Base-by-base conservation (phyloP, 768 basidiomycete species). In the Kwoniella pini region DNA sequence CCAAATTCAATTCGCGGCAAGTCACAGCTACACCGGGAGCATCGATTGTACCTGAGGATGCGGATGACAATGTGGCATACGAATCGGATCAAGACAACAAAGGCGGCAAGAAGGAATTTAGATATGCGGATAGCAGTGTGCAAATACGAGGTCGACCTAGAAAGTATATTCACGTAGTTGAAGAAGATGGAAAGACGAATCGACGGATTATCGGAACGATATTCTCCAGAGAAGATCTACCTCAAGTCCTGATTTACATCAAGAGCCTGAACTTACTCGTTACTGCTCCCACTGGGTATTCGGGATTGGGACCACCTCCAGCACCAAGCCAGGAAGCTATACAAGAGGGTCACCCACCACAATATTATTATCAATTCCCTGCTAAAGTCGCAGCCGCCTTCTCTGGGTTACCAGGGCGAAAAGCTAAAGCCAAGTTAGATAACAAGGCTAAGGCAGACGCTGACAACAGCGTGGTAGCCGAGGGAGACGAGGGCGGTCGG, bases 161-260 rank as follows among this genome's bases (percentile, higher is more conserved):
- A 24, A 76, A 78, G 51, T 76, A 69, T 46, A 62, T 75, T 48
- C 73, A 77, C 43, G 72, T 77, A 0, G 66, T 78, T 5, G 69
- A 75, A 19, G 65, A 71, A 31, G 67, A 76, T 44, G 79, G 80
- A 7, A 68, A 59, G 30, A 49, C 66, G 38, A 77, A 73, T 28
- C 71, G 79, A 6, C 54, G 68, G 19, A 62, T 72, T 36, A 57
- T 66, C 2, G 67, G 68, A 10, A 46, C 63, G 13, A 53, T 78
- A 28, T 68, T 45, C 13, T 60, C 63, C 12, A 43, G 57, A 38
- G 72, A 70, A 3, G 70, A 69, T 39, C 44, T 73, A 12, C 65
- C 72, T 2, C 66, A 59, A n/a, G 58, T 69, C 4, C 52, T 70
- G 19, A 60, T 79, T 28, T 76, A 65, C 48, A 57, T 76, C 48